phyloP scores from a whole-genome alignment of 352 stramenopile genomes.

The Phytophthora crassamura region DNA sequence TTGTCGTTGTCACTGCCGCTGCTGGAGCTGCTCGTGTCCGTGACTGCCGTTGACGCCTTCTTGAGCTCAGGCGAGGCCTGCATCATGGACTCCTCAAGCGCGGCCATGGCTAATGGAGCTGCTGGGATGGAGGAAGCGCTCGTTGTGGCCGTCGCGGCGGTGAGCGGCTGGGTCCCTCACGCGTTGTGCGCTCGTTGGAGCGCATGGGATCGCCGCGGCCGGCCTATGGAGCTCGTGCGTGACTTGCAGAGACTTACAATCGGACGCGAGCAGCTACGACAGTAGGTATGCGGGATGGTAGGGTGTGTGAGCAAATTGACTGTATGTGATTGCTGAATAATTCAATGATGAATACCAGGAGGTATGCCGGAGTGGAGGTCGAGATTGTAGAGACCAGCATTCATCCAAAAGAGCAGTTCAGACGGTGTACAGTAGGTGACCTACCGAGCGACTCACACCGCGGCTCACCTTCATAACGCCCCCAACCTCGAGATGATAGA shows the following conservation, averaged over 20 bases:
- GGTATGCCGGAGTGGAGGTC: conserved; percentile 15
- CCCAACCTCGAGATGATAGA: background rate
- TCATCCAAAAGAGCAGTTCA: background rate
- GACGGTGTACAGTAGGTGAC: conserved; percentile 1
- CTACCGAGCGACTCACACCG: background rate
- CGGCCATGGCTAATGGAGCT: conserved; percentile 15
- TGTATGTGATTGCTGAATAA: conserved; percentile 2
- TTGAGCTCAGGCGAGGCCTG: conserved; percentile 28
- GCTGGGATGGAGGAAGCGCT: conserved; percentile 28
- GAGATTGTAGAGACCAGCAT: conserved; percentile 18
- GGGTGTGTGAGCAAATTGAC: conserved; percentile 12
- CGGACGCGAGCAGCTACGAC: conserved; percentile 16
- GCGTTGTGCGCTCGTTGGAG: conserved; percentile 34
- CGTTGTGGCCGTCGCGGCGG: conserved; percentile 22
- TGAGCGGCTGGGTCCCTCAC: conserved; percentile 1
- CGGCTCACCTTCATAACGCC: conserved; percentile 2
- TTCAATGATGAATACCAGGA: no score
- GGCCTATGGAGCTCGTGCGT: conserved; percentile 24
- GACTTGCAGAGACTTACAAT: conserved; percentile 20
- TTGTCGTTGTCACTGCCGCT: conserved; percentile 28
- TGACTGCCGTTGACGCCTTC: conserved; percentile 25
- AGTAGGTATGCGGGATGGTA: conserved; percentile 7
- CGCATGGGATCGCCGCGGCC: conserved; percentile 21
- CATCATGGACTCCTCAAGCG: conserved; percentile 18
- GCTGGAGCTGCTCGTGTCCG: conserved; percentile 35